Evolutionary conservation across 495 filamentous ascomycete genomes (phyloP).

Genomic region (Penicillium lagena): DNA sequence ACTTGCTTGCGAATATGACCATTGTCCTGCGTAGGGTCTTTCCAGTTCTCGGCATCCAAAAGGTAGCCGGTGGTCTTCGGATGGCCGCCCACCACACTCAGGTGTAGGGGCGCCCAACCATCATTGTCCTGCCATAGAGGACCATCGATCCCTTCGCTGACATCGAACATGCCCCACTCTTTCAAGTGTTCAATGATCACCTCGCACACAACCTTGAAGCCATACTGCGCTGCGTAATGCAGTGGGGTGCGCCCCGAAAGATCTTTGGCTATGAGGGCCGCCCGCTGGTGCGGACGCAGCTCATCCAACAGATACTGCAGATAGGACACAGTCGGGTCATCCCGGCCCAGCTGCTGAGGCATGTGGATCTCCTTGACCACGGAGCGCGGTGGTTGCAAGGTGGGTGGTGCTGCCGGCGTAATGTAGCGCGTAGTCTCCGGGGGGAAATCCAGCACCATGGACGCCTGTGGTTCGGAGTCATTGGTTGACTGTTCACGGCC

Average conservation of each 20-base stretch:
- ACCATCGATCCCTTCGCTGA: conserved; percentile 78
- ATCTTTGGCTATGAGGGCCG: conserved; percentile 64
- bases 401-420: conserved; percentile 66
- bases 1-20: conserved; percentile 58
- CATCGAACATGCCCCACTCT: conserved; percentile 80
- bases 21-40: conserved; percentile 50
- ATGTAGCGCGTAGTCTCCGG: conserved; percentile 60
- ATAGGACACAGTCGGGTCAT: conserved; percentile 71
- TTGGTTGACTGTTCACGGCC: conserved; percentile 66
- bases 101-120: conserved; percentile 83
- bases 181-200: conserved; percentile 84
- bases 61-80: conserved; percentile 75
- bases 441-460: conserved; percentile 42
- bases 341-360: conserved; percentile 53
- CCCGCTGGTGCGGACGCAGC: conserved; percentile 61
- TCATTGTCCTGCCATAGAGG: conserved; percentile 85
- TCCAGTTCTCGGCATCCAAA: conserved; percentile 72
- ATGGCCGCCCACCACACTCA: conserved; percentile 89
- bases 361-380: conserved; percentile 49
- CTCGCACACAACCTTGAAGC: conserved; percentile 80
- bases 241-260: conserved; percentile 78
- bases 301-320: conserved; percentile 65
- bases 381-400: conserved; percentile 51
- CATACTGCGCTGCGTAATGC: conserved; percentile 94
- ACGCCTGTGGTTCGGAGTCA: conserved; percentile 36